Conservation (phyloP, 305 asterid genomes). For the Striga hermonthica region DNA sequence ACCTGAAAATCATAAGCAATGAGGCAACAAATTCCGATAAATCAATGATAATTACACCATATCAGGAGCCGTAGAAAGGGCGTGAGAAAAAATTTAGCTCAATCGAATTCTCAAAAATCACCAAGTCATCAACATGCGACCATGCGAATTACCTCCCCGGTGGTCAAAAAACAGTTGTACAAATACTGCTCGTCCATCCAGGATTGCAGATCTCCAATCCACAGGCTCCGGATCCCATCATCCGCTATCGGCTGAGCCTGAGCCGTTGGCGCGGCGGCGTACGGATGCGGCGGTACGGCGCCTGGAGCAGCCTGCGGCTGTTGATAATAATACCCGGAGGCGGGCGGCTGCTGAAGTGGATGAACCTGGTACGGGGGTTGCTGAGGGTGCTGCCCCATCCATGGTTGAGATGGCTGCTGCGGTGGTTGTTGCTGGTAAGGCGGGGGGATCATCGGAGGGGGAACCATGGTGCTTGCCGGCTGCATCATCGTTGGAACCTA, state of each 20-base stretch:
- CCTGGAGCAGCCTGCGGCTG: slow-evolving; percentile 38
- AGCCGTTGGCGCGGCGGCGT: slow-evolving; percentile 32
- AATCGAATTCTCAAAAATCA: too few relatives aligned
- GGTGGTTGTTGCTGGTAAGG: slow-evolving; percentile 55
- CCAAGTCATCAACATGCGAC: neutral
- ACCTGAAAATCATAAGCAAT: neutral
- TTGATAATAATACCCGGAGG: slow-evolving; percentile 44
- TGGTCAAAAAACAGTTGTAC: slow-evolving; percentile 39
- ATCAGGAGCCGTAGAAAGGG: too few relatives aligned
- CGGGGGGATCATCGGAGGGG: slow-evolving; percentile 49
- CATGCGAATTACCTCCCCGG: slow-evolving; percentile 51
- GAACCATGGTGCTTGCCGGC: slow-evolving; percentile 50
- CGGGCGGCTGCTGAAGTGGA: slow-evolving; percentile 45
- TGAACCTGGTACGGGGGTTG: slow-evolving; percentile 51
- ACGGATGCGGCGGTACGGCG: slow-evolving; percentile 34
- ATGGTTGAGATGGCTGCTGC: slow-evolving; percentile 49
- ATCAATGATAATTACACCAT: too few relatives aligned
- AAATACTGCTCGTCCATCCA: slow-evolving; percentile 80
- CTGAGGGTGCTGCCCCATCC: slow-evolving; percentile 53
- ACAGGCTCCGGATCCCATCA: slow-evolving; percentile 63
- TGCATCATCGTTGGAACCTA: slow-evolving; percentile 49
- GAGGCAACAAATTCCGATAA: neutral
- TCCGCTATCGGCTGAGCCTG: slow-evolving; percentile 41
- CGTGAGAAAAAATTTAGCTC: too few relatives aligned
- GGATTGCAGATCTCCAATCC: slow-evolving; percentile 80